These are phyloP conservation scores for Sporothrix dimorphospora DNA, from an alignment of 2,329 filamentous ascomycete genomes.

Conservation along the genomic window DNA sequence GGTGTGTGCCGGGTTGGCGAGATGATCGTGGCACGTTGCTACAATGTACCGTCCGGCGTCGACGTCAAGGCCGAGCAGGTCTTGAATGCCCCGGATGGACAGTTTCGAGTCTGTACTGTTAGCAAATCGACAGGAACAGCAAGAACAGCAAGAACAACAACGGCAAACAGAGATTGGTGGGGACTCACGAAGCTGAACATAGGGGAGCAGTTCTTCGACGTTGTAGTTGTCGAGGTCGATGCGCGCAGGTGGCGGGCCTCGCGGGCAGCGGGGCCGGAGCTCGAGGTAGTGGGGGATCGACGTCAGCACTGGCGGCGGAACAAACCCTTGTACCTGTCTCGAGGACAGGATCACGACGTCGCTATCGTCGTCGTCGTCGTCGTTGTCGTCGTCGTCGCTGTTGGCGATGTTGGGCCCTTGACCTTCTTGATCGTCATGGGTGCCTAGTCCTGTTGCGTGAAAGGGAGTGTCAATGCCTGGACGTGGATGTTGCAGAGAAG, in stretches of 20 bases:
- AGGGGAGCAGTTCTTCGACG: slow-evolving; percentile 31
- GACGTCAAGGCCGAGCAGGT: slow-evolving; percentile 26
- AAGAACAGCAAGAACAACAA: background rate
- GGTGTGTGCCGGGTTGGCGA: slow-evolving; percentile 22
- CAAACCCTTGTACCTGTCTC: slow-evolving; percentile 12
- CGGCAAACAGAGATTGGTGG: background rate
- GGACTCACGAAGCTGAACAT: slow-evolving; percentile 31
- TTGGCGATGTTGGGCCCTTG: slow-evolving; percentile 3
- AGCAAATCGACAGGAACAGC: background rate
- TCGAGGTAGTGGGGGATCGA: slow-evolving; percentile 30
- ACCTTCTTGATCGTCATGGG: slow-evolving; percentile 24
- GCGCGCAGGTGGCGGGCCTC: slow-evolving; percentile 28
- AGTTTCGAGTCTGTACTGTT: slow-evolving; percentile 26
- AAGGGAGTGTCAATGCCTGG: slow-evolving; percentile 25
- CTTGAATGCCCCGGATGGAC: slow-evolving; percentile 24
- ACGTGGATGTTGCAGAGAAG: background rate
- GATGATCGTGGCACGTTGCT: slow-evolving; percentile 24
- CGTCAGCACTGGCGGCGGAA: background rate
- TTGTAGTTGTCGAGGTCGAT: slow-evolving; percentile 28
- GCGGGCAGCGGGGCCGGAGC: slow-evolving; percentile 33
- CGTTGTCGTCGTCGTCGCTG: background rate
- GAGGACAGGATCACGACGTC: slow-evolving; percentile 23
- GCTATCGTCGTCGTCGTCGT: background rate
- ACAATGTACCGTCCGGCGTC: slow-evolving; percentile 16
- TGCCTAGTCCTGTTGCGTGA: slow-evolving; percentile 16